Conservation (phyloP, 1,284 basidiomycete genomes). For the Cutaneotrichosporon mucoides region DNA sequence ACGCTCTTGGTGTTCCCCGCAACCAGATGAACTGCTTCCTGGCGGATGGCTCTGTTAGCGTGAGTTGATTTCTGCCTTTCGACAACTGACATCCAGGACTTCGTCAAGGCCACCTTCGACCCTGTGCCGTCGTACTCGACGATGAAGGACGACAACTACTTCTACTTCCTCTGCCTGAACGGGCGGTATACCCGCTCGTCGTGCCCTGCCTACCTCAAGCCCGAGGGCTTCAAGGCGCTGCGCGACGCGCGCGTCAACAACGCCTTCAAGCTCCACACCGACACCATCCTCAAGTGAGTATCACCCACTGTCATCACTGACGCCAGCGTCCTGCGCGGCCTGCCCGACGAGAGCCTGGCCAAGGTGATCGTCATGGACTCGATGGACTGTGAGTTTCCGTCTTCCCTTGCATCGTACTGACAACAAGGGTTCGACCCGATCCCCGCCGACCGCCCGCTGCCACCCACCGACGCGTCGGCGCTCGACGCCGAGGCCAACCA, state of each 20-base stretch:
- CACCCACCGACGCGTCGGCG: slow-evolving; percentile 25
- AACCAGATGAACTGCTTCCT: slow-evolving; percentile 70
- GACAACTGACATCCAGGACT: slow-evolving; percentile 43
- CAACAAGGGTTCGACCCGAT: slow-evolving; percentile 59
- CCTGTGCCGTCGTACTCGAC: slow-evolving; percentile 57
- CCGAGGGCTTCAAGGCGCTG: slow-evolving; percentile 60
- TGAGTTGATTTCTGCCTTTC: slow-evolving; percentile 3
- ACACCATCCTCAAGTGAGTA: slow-evolving; percentile 69
- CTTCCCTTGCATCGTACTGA: too few species aligned
- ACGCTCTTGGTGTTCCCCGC: slow-evolving; percentile 71
- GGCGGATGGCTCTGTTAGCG: slow-evolving; percentile 59
- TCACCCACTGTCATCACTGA: too few species aligned
- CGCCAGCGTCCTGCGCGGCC: slow-evolving; percentile 57
- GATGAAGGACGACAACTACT: slow-evolving; percentile 62
- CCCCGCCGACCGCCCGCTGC: slow-evolving; percentile 50
- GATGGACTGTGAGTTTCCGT: slow-evolving; percentile 58
- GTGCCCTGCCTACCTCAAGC: slow-evolving; percentile 70
- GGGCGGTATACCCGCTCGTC: slow-evolving; percentile 65
- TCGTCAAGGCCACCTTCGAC: slow-evolving; percentile 62
- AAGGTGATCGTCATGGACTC: slow-evolving; percentile 75
- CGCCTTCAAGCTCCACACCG: slow-evolving; percentile 68
- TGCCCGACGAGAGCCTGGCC: slow-evolving; percentile 58
- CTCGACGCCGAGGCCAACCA: slow-evolving; percentile 49
- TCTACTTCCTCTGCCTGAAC: slow-evolving; percentile 64
- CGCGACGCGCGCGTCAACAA: slow-evolving; percentile 58